These are phyloP conservation scores for Alternaria sp. DNA, from an alignment of 2,329 filamentous ascomycete species.

Conservation along the genomic window DNA sequence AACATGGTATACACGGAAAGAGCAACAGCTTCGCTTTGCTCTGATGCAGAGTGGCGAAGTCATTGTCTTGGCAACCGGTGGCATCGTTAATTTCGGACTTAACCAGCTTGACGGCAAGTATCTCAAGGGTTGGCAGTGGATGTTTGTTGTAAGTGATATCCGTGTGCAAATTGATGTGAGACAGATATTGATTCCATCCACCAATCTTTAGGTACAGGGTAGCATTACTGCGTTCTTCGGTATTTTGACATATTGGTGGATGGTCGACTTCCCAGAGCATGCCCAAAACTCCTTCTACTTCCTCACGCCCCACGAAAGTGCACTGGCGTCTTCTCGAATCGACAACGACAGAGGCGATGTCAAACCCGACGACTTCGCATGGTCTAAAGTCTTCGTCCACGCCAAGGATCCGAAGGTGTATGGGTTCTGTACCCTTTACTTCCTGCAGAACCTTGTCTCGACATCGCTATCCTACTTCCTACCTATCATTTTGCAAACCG, in stretches of 20 bases:
- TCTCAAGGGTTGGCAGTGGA: constrained; percentile 70
- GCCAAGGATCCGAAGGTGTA: constrained; percentile 68
- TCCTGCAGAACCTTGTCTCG: constrained; percentile 70
- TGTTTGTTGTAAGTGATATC: constrained; percentile 44
- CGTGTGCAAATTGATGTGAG: background rate
- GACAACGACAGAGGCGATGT: constrained; percentile 68
- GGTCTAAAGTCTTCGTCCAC: constrained; percentile 62
- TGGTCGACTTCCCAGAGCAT: constrained; percentile 72
- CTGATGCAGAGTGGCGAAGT: constrained; percentile 70
- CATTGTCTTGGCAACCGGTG: constrained; percentile 68
- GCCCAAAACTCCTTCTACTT: constrained; percentile 64
- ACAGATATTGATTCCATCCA: background rate
- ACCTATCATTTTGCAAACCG: constrained; percentile 62
- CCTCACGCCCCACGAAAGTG: constrained; percentile 62
- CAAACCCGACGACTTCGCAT: constrained; percentile 62
- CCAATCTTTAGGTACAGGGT: constrained; percentile 55
- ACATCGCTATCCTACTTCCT: constrained; percentile 71
- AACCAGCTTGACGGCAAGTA: constrained; percentile 66
- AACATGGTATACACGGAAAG: constrained; percentile 69
- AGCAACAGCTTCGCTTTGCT: constrained; percentile 71
- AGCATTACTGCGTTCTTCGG: constrained; percentile 65
- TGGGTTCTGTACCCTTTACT: constrained; percentile 69
- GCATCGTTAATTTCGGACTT: constrained; percentile 73
- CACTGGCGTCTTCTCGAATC: constrained; percentile 65
- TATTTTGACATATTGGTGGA: constrained; percentile 71